A percentile compares a stretch with the other conserved stretches of the same genome.
Evolutionary conservation across 306 rosid species (phyloP).

Genomic region (Parietaria judaica): DNA sequence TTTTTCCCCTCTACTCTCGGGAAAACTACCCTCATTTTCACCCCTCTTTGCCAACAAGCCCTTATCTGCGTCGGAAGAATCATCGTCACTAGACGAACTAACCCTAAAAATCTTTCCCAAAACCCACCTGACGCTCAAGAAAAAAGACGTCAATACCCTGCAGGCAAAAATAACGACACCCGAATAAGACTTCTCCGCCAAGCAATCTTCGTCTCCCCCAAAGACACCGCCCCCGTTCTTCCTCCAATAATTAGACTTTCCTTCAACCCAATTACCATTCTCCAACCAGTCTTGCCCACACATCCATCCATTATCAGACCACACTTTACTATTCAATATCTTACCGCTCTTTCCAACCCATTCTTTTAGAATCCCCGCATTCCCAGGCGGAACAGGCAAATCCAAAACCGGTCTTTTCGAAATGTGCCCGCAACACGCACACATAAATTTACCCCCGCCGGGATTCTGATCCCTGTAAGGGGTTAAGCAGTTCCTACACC

Average conservation of each 20-base stretch:
- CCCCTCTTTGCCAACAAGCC: slow-evolving; percentile 62
- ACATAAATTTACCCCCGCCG: slow-evolving; percentile 95
- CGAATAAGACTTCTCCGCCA: slow-evolving; percentile 75
- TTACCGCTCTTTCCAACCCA: slow-evolving; percentile 86
- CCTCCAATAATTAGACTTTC: slow-evolving; percentile 60
- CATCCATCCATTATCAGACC: slow-evolving; percentile 94
- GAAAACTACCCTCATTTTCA: slow-evolving; percentile 59
- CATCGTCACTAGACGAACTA: slow-evolving; percentile 65
- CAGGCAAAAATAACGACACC: slow-evolving; percentile 61
- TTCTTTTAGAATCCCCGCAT: slow-evolving; percentile 61
- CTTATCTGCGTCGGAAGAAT: slow-evolving; percentile 63
- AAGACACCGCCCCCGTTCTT: slow-evolving; percentile 48
- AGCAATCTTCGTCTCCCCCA: slow-evolving; percentile 77
- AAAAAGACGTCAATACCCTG: slow-evolving; percentile 65
- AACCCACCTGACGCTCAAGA: slow-evolving; percentile 86
- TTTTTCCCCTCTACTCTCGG: slow-evolving; percentile 85
- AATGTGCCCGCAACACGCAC: slow-evolving; percentile 90
- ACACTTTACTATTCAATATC: slow-evolving; percentile 71
- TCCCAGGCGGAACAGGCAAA: slow-evolving; percentile 72
- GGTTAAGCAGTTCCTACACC: slow-evolving; percentile 86
- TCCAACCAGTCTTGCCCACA: slow-evolving; percentile 91
- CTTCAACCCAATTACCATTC: slow-evolving; percentile 69
- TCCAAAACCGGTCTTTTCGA: slow-evolving; percentile 91
- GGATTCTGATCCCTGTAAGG: slow-evolving; percentile 98
- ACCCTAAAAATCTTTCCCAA: slow-evolving; percentile 82